Percentiles rank a stretch among this genome's conserved stretches.
Conservation (phyloP, 2,329 filamentous ascomycete genomes). For the Diplodia corticola region DNA sequence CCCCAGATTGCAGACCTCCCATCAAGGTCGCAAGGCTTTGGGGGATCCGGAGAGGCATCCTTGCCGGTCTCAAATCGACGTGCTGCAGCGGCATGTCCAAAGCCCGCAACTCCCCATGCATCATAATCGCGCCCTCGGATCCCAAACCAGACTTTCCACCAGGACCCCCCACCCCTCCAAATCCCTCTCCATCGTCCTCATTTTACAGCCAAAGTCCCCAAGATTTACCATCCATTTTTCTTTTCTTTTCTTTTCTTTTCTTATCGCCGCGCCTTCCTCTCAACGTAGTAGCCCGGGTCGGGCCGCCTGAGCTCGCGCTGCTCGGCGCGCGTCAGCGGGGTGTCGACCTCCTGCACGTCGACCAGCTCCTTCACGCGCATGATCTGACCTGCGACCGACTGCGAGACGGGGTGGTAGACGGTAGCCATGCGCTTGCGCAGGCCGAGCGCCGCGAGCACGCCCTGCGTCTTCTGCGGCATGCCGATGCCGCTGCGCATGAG, state of each 20-base stretch:
- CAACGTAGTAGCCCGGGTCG: slow-evolving; percentile 77
- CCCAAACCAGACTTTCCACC: not conserved
- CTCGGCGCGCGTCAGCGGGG: slow-evolving; percentile 63
- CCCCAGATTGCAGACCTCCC: not conserved
- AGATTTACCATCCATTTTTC: not conserved
- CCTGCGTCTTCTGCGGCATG: slow-evolving; percentile 72
- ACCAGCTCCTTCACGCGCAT: slow-evolving; percentile 94
- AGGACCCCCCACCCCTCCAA: not conserved
- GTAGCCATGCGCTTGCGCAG: slow-evolving; percentile 81
- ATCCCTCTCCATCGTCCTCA: not conserved
- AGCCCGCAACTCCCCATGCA: not conserved
- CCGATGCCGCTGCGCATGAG: slow-evolving; percentile 88
- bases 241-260: not conserved
- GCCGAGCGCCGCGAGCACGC: slow-evolving; percentile 81
- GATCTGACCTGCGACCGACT: slow-evolving; percentile 83
- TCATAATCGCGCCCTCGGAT: not conserved
- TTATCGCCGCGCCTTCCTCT: slow-evolving; percentile 52
- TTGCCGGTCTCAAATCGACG: not conserved
- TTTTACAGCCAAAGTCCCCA: not conserved
- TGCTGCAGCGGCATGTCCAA: not conserved
- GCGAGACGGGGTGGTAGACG: slow-evolving; percentile 83
- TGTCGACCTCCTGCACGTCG: slow-evolving; percentile 73
- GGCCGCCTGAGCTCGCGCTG: slow-evolving; percentile 71
- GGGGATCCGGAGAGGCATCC: not conserved
- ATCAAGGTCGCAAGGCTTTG: not conserved